A percentile compares a stretch with the other conserved stretches of the same genome.
phyloP scores from a whole-genome alignment of 352 stramenopile species.

The Phytophthora megakarya region DNA sequence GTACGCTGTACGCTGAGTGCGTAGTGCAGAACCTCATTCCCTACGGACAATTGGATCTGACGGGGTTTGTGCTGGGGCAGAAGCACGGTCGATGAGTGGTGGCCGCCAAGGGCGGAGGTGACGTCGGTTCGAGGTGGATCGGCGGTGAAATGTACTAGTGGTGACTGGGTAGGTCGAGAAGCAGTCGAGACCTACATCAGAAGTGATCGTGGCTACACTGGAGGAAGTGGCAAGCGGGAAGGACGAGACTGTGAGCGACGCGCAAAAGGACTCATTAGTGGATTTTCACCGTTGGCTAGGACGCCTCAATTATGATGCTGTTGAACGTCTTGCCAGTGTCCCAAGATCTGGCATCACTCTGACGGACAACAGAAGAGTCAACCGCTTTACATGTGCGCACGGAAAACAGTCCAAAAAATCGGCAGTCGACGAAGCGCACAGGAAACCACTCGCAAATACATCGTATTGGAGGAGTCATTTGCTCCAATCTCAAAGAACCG shows the following conservation, averaged over 20 bases:
- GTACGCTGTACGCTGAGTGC: too few species aligned
- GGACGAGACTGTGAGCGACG: not conserved
- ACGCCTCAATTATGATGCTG: not conserved
- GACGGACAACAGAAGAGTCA: not conserved
- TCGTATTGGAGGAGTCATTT: constrained; percentile 7
- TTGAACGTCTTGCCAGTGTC: not conserved
- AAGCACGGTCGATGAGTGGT: too few species aligned
- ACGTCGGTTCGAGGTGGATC: not conserved
- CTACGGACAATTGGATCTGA: too few species aligned
- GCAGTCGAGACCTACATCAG: not conserved
- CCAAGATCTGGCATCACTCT: not conserved
- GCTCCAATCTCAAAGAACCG: not conserved
- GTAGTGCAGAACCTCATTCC: too few species aligned
- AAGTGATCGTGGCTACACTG: not conserved
- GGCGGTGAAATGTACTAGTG: not conserved
- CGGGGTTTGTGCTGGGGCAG: too few species aligned
- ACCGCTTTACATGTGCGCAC: not conserved
- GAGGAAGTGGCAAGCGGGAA: not conserved
- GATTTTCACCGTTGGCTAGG: not conserved
- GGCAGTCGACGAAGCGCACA: not conserved
- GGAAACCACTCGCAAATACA: not conserved
- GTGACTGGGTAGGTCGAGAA: not conserved
- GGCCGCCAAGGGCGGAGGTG: not conserved
- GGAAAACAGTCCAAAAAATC: not conserved
- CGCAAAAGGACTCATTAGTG: not conserved